phyloP scores from a whole-genome alignment of 768 basidiomycete genomes.

The Auriscalpium vulgare region DNA sequence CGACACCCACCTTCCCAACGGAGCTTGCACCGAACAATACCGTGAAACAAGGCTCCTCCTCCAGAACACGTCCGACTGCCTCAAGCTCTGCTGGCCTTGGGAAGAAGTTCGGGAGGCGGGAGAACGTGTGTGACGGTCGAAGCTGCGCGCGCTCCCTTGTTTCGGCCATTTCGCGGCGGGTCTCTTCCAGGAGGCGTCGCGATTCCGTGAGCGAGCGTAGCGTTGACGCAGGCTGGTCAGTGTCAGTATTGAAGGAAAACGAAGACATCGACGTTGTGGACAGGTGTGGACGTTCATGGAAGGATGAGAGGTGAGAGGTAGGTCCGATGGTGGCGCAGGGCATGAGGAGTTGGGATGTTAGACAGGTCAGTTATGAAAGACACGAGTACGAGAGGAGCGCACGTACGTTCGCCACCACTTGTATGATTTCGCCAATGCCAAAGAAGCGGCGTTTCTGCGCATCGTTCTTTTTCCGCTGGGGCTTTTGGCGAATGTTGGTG shows the following conservation, averaged over 20 bases:
- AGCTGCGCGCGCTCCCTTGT: constrained; percentile 57
- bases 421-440: constrained; percentile 71
- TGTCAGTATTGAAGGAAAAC: constrained; percentile 12
- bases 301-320: constrained; percentile 6
- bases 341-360: constrained; percentile 4
- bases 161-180: constrained; percentile 66
- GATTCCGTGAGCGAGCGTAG: constrained; percentile 77
- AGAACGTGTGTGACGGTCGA: constrained; percentile 70
- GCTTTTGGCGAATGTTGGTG: constrained; percentile 5
- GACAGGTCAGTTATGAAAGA: neutral
- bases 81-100: constrained; percentile 58
- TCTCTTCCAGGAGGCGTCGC: constrained; percentile 66
- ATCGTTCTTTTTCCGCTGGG: constrained; percentile 31
- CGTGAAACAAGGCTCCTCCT: constrained; percentile 71
- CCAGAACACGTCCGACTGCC: constrained; percentile 56
- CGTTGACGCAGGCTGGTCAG: constrained; percentile 62
- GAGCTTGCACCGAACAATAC: constrained; percentile 75
- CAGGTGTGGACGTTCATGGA: constrained; percentile 6
- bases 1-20: constrained; percentile 57
- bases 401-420: constrained; percentile 67
- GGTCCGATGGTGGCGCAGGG: constrained; percentile 8
- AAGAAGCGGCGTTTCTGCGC: constrained; percentile 67
- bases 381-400: neutral
- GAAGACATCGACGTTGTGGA: constrained; percentile 1
- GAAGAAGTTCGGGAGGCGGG: constrained; percentile 68